phyloP scores from a whole-genome alignment of 306 rosid genomes.

The Malus asiatica region DNA sequence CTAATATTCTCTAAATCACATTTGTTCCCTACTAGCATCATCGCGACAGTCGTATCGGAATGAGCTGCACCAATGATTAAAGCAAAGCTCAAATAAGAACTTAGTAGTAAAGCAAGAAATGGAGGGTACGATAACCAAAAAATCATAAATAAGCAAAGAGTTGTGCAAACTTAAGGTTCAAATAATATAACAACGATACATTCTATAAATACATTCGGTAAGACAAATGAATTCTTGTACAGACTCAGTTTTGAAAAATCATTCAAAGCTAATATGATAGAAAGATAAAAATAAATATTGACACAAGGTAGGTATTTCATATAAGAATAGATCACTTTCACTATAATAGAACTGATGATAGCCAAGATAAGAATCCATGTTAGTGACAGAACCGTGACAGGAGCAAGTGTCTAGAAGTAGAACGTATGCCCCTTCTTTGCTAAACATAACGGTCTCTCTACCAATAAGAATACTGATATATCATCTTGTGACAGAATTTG shows the following conservation, averaged over 20 bases:
- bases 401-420: no score
- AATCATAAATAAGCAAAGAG: neutral
- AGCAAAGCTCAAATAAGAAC: neutral
- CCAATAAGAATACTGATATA: no score
- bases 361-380: no score
- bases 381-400: no score
- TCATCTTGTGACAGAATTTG: no score
- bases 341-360: neutral
- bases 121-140: neutral
- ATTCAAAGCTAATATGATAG: neutral
- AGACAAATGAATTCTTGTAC: neutral
- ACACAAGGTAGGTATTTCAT: neutral
- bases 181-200: neutral
- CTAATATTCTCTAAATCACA: conserved; percentile 76
- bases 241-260: neutral
- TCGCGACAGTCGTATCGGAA: conserved; percentile 79
- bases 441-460: no score
- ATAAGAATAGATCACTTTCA: neutral
- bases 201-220: neutral
- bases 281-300: neutral
- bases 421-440: no score
- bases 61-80: conserved; percentile 58
- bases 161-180: neutral
- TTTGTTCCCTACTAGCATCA: conserved; percentile 93
- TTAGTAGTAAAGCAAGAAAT: neutral